Conservation (phyloP, 805 yeast species). For the Ogataea nakhonphanomensis region DNA sequence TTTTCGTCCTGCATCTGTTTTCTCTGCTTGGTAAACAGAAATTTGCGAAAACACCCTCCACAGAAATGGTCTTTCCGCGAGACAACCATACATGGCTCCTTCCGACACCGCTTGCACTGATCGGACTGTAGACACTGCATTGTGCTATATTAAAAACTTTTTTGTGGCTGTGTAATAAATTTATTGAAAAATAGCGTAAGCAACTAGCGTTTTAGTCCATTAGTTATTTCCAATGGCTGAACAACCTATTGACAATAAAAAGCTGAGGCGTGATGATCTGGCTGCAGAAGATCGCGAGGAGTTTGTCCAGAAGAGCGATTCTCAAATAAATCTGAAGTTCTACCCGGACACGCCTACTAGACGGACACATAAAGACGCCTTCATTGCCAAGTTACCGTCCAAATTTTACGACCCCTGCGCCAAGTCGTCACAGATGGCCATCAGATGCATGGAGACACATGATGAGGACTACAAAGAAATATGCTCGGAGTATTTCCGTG, state of each 20-base stretch:
- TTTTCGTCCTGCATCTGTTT: constrained; percentile 70
- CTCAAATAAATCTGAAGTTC: constrained; percentile 48
- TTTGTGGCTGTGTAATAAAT: constrained; percentile 6
- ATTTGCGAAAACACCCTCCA: constrained; percentile 62
- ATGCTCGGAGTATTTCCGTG: constrained; percentile 83
- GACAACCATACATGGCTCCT: constrained; percentile 37
- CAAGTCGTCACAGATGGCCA: constrained; percentile 82
- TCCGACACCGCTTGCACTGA: constrained; percentile 50
- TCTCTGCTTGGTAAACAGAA: constrained; percentile 75
- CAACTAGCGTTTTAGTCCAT: too few relatives aligned
- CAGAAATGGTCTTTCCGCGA: constrained; percentile 69
- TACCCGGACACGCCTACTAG: constrained; percentile 89
- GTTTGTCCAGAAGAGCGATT: constrained; percentile 49
- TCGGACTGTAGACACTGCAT: constrained; percentile 7
- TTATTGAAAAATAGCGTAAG: neutral
- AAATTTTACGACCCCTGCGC: constrained; percentile 91
- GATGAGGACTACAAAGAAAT: constrained; percentile 60
- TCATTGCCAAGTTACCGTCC: constrained; percentile 73
- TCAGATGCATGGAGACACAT: constrained; percentile 77
- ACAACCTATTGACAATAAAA: constrained; percentile 24
- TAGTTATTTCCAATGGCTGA: constrained; percentile 1
- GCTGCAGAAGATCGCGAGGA: constrained; percentile 35
- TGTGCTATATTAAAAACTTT: constrained; percentile 2
- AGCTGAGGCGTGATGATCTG: constrained; percentile 21
- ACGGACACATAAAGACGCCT: constrained; percentile 61